Percentiles rank a stretch among this genome's conserved stretches.
Conservation (phyloP, 768 basidiomycete genomes). For the Tricholoma matsutake region DNA sequence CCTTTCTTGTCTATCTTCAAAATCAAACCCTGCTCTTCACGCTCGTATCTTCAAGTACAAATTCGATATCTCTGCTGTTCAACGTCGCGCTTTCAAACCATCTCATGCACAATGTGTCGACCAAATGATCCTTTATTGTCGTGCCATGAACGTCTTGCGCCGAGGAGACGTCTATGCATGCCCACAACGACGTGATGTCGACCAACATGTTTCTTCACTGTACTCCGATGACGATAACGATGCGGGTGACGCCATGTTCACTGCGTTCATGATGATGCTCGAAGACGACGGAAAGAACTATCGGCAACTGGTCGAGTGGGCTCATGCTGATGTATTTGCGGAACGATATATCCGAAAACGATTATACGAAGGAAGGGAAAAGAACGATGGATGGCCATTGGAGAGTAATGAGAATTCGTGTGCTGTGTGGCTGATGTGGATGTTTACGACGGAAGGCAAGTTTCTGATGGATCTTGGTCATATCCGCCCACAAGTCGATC, state of each 20-base stretch:
- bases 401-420: slow-evolving; percentile 47
- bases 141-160: slow-evolving; percentile 39
- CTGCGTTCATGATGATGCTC: slow-evolving; percentile 25
- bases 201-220: background rate
- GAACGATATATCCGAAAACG: slow-evolving; percentile 37
- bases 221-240: slow-evolving; percentile 1
- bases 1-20: slow-evolving; percentile 29
- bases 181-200: background rate
- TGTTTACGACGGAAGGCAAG: slow-evolving; percentile 42
- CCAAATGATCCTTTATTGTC: slow-evolving; percentile 35
- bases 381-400: slow-evolving; percentile 44
- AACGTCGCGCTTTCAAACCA: slow-evolving; percentile 46
- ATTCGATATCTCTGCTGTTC: slow-evolving; percentile 54
- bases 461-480: background rate
- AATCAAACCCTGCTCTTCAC: slow-evolving; percentile 39
- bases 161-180: slow-evolving; percentile 17
- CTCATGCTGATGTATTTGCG: slow-evolving; percentile 39
- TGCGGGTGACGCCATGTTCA: slow-evolving; percentile 6
- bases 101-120: slow-evolving; percentile 27
- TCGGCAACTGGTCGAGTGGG: slow-evolving; percentile 41
- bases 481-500: background rate
- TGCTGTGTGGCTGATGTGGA: slow-evolving; percentile 56
- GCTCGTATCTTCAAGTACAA: slow-evolving; percentile 50
- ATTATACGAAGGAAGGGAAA: slow-evolving; percentile 33
- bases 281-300: slow-evolving; percentile 59